phyloP scores from a whole-genome alignment of 768 basidiomycete species.

The Holtermanniella nyarrowii region DNA sequence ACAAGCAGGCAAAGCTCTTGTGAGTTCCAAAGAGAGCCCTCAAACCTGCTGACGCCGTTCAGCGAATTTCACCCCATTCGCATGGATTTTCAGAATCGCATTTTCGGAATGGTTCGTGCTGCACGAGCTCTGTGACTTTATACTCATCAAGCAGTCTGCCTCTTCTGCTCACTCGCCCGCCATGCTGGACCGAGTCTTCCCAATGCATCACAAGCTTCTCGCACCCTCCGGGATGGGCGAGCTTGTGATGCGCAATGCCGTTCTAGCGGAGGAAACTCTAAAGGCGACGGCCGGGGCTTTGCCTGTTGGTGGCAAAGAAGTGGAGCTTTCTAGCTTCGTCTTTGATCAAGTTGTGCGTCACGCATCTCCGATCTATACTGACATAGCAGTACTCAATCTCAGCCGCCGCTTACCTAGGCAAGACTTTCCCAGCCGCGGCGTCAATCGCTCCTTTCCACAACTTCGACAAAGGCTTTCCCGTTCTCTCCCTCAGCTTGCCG shows the following conservation, averaged over 20 bases:
- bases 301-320: slow-evolving; percentile 1
- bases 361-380: neutral
- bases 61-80: slow-evolving; percentile 13
- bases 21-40: neutral
- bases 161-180: neutral
- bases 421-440: slow-evolving; percentile 11
- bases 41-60: neutral
- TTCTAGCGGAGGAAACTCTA: neutral
- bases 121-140: neutral
- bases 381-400: slow-evolving; percentile 19
- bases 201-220: neutral
- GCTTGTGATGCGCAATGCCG: neutral
- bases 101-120: slow-evolving; percentile 14
- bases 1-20: slow-evolving; percentile 18
- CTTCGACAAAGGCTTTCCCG: slow-evolving; percentile 15
- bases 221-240: neutral
- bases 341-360: slow-evolving; percentile 17
- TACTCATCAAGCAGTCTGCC: neutral
- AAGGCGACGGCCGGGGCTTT: neutral
- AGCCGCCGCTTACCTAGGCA: slow-evolving; percentile 15
- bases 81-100: slow-evolving; percentile 1
- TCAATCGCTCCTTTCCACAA: slow-evolving; percentile 7
- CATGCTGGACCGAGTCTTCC: neutral
- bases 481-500: slow-evolving; percentile 15
- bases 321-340: slow-evolving; percentile 7